Evolutionary conservation across 805 yeast genomes (phyloP).

Genomic region (Torulaspora delbrueckii): DNA sequence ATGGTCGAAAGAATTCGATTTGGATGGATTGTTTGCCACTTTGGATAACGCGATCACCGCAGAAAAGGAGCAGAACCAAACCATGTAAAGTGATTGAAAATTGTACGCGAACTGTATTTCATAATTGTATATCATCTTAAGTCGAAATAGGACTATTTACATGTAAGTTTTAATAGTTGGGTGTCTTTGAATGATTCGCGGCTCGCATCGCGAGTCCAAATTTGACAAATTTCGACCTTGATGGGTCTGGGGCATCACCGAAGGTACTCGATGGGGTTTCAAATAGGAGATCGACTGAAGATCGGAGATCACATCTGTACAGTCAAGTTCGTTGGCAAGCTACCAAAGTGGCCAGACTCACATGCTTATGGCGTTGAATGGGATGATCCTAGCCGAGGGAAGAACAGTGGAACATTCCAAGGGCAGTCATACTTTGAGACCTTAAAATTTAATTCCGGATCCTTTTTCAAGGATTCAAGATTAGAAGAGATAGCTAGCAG

Average conservation of each 20-base stretch:
- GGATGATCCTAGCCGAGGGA: conserved; percentile 70
- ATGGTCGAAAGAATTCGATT: conserved; percentile 93
- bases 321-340: conserved; percentile 52
- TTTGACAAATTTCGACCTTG: neutral
- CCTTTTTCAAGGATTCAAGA: conserved; percentile 21
- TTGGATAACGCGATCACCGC: conserved; percentile 35
- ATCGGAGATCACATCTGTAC: conserved; percentile 53
- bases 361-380: conserved; percentile 77
- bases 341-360: conserved; percentile 58
- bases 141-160: neutral
- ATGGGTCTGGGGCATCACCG: neutral
- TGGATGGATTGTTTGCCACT: conserved; percentile 67
- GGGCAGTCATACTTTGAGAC: conserved; percentile 53
- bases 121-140: neutral
- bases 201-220: neutral
- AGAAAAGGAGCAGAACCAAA: conserved; percentile 23
- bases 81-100: neutral
- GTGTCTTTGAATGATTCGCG: neutral
- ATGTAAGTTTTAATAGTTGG: neutral
- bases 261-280: conserved; percentile 9
- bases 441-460: conserved; percentile 16
- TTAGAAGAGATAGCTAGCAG: conserved; percentile 35
- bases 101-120: neutral
- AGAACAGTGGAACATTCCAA: conserved; percentile 57
- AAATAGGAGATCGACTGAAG: conserved; percentile 33